Conservation (phyloP, 305 asterid genomes). For the Fraxinus baroniana region DNA sequence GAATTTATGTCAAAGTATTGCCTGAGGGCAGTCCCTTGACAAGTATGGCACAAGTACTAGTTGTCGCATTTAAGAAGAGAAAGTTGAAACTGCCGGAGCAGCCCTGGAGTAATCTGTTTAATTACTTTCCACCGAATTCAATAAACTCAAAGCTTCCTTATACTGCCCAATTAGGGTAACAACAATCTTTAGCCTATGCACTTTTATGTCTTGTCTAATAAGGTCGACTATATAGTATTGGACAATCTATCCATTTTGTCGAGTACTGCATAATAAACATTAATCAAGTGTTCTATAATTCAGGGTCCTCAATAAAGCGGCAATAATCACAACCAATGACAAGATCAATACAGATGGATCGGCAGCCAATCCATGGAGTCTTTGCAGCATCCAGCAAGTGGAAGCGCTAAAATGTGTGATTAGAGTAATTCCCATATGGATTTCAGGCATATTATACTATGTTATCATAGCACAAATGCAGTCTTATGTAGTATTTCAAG, state of each 20-base stretch:
- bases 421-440: conserved; percentile 51
- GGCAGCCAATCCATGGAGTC: conserved; percentile 40
- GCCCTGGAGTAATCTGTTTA: conserved; percentile 47
- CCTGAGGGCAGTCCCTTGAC: conserved; percentile 82
- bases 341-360: conserved; percentile 46
- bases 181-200: not conserved
- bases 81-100: conserved; percentile 43
- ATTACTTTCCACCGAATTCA: conserved; percentile 45
- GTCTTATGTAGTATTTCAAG: conserved; percentile 61
- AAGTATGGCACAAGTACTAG: conserved; percentile 48
- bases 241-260: not conserved
- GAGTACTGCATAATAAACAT: not conserved
- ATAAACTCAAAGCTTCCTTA: conserved; percentile 59
- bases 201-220: not conserved
- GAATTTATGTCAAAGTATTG: conserved; percentile 61
- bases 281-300: not conserved
- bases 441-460: conserved; percentile 48
- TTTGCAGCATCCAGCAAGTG: conserved; percentile 57
- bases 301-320: conserved; percentile 54
- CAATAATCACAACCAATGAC: conserved; percentile 39
- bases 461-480: conserved; percentile 39
- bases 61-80: conserved; percentile 58
- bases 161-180: conserved; percentile 66
- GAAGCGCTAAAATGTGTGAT: conserved; percentile 55
- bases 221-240: not conserved